Evolutionary conservation across 805 yeast species (phyloP), one percentile per base, ranked within the genome.

Genomic region (Sugiyamaella qingdaonensis): DNA sequence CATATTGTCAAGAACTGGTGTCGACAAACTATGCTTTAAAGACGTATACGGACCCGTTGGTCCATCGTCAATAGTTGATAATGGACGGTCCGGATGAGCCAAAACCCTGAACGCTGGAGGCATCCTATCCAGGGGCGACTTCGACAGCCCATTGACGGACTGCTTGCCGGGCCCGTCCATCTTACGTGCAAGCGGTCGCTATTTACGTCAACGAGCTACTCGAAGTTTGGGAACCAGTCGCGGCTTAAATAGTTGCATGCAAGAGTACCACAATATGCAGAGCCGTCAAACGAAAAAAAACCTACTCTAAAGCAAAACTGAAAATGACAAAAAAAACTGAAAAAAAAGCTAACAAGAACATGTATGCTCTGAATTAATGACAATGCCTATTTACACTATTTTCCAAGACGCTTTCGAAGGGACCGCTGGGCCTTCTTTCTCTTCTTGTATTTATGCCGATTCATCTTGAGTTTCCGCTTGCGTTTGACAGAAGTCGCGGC

Each of bases 361-460:
- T 4, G 4, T 4, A 43, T 16, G 16, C 36, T 10, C 13, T 39
- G 24, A 14, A 45, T 32, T 18, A 14, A 29, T 42, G 14, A 13
- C 37, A 16, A 45, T 45, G 27, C 18, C 10, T 32, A 45, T 31
- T 39, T 36, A 18, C 45, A 33, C 46, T 59, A 65, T 48, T 64
- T 59, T 34, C 59, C 59, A 37, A 67, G 63, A 58, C 67, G 65
- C 48, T 76, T 61, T 49, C 72, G 66, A 56, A 67, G 60, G 16
- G 74, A 68, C 32, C 95, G 80, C 71, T 91, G 95, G 45, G 84
- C 88, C 81, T 84, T 90, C 81, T 97, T 86, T 80, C 98, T 87
- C 85, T 94, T 94, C 76, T 94, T 86, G 69, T 89, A 78, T 77
- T 94, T 94, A 73, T 94, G 99, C 68, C 91, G 88, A 81, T 92